Conservation (phyloP, 1,284 basidiomycete species). For the Cystobasidium pallidum region DNA sequence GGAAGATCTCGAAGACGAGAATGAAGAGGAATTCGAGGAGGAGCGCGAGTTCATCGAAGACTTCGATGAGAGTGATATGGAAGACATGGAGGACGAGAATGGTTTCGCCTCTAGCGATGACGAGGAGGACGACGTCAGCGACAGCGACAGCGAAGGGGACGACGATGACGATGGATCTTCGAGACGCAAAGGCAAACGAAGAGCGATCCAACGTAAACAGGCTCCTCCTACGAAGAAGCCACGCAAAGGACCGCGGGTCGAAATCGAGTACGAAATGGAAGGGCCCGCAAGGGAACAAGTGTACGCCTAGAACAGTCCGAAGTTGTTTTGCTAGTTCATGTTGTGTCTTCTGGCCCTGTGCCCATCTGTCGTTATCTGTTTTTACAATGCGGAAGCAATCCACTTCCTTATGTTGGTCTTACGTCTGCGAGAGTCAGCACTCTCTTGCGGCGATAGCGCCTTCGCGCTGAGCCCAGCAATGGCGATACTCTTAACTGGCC, state of each 20-base stretch:
- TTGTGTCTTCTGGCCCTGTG: neutral
- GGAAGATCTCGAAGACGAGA: conserved; percentile 63
- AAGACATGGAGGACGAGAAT: conserved; percentile 62
- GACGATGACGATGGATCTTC: conserved; percentile 59
- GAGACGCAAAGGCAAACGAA: conserved; percentile 60
- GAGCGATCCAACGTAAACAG: conserved; percentile 57
- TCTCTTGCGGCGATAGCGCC: no score
- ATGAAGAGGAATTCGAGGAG: conserved; percentile 58
- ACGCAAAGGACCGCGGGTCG: conserved; percentile 75
- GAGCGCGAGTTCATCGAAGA: conserved; percentile 58
- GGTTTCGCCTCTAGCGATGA: conserved; percentile 52
- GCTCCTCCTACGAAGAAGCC: conserved; percentile 47
- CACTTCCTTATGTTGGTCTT: no score
- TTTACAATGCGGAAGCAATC: neutral
- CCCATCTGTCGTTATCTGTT: neutral
- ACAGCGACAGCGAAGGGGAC: conserved; percentile 52
- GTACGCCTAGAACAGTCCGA: conserved; percentile 15
- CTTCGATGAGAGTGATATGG: conserved; percentile 64
- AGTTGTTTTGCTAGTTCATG: neutral
- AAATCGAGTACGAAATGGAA: conserved; percentile 94
- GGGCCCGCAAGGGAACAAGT: conserved; percentile 64
- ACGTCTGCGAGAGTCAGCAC: no score
- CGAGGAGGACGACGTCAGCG: conserved; percentile 58
- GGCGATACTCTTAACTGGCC: no score
- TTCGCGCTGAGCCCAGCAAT: no score